Conservation (phyloP, 352 stramenopile species). For the Phytophthora sansomeana region DNA sequence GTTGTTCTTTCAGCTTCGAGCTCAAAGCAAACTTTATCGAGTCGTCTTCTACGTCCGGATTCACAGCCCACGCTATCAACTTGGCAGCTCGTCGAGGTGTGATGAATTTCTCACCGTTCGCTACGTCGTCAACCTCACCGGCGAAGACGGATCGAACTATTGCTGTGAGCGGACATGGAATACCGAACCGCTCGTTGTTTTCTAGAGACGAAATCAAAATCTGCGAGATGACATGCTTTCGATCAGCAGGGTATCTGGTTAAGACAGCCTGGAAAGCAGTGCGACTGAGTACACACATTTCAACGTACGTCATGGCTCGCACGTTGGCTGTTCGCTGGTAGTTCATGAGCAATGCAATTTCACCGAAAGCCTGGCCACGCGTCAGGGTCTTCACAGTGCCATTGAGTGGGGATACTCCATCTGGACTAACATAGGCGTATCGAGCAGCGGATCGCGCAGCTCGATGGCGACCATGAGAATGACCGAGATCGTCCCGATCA, state of each 20-base stretch:
- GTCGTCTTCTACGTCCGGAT: constrained; percentile 35
- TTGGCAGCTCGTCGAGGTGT: constrained; percentile 32
- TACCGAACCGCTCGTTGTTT: constrained; percentile 43
- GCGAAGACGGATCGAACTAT: constrained; percentile 38
- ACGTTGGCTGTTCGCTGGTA: constrained; percentile 53
- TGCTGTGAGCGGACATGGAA: constrained; percentile 34
- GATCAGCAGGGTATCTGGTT: constrained; percentile 38
- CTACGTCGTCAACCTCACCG: constrained; percentile 13
- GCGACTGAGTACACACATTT: constrained; percentile 56
- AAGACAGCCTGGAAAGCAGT: constrained; percentile 44
- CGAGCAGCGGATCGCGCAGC: background rate
- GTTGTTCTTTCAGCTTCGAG: constrained; percentile 31
- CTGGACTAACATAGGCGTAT: constrained; percentile 24
- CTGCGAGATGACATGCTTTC: constrained; percentile 40
- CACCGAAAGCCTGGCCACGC: constrained; percentile 53
- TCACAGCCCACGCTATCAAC: constrained; percentile 33
- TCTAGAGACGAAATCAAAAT: constrained; percentile 45
- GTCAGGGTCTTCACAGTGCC: constrained; percentile 22
- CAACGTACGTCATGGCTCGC: constrained; percentile 49
- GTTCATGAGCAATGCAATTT: constrained; percentile 61
- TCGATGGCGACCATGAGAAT: constrained; percentile 6
- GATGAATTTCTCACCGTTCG: constrained; percentile 24
- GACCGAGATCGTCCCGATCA: constrained; percentile 19
- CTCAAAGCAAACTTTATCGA: constrained; percentile 38
- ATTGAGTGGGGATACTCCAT: constrained; percentile 5